Conservation (phyloP, 495 filamentous ascomycete species). For the Xylaria telfairii region DNA sequence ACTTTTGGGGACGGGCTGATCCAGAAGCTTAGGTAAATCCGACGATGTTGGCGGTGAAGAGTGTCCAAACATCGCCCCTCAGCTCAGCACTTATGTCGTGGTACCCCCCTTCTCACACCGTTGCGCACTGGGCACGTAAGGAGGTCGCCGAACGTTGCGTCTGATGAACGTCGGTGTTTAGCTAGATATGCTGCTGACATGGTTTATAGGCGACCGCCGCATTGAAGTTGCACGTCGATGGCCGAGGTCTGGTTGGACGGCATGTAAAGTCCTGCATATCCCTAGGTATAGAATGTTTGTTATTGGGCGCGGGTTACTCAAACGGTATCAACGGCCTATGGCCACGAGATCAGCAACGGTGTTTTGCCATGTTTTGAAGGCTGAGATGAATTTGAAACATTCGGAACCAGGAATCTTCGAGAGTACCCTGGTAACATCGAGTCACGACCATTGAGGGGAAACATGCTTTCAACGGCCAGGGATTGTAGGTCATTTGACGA, state of each 20-base stretch:
- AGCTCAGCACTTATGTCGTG: constrained; percentile 23
- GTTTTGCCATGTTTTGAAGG: too few relatives aligned
- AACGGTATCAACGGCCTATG: neutral
- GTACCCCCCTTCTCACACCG: neutral
- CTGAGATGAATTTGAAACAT: neutral
- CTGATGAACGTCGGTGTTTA: neutral
- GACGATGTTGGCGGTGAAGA: constrained; percentile 15
- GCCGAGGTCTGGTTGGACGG: constrained; percentile 1
- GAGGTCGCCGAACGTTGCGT: neutral
- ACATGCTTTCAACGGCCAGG: neutral
- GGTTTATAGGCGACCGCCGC: neutral
- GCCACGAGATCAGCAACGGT: neutral
- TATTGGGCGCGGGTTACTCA: neutral
- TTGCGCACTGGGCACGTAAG: neutral
- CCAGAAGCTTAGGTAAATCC: neutral
- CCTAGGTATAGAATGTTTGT: neutral
- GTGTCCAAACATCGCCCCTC: neutral
- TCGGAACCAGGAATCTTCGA: neutral
- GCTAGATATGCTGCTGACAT: neutral
- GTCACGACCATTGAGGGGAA: neutral
- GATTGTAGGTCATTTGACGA: neutral
- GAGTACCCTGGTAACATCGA: neutral
- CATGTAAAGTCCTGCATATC: constrained; percentile 2
- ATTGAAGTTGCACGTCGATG: neutral
- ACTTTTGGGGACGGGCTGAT: neutral